Base-by-base conservation (phyloP, 352 stramenopile genomes). In the Pythium guiyangense region DNA sequence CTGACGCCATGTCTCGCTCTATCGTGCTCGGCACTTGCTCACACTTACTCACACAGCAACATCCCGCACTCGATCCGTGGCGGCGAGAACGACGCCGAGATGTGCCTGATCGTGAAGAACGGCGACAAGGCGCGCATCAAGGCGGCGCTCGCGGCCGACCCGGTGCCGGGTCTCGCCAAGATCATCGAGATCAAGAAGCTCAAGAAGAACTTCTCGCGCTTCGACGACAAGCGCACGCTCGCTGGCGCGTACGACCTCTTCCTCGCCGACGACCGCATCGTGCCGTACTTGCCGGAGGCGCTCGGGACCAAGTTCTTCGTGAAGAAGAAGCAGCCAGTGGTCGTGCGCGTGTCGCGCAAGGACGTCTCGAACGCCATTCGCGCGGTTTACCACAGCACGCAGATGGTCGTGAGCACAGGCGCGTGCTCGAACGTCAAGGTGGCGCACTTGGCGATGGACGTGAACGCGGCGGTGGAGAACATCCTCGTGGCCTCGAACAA, bases 401-500 rank as follows among this genome's bases (percentile, higher is more conserved):
- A 86, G 45, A 89, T 97, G 73, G 88, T 84, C 54, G 63, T 96
- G 15, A 86, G 70, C 59, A 70, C 74, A 18, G 93, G 91, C 26
- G 90, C 85, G 22, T 97, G 88, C 70, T 71, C 93, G 54, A 97
- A 94, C 60, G 77, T 98, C 44, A 92, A 89, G 70, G 85, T 91
- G 49, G 90, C 85, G 43, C 72, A 82, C 44, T 60, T 89, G 43
- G 72, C 74, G 49, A 74, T 91, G 74, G 62, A 54, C 20, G 60
- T 69, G 1, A 75, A 87, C 43, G 52, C 90, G 49, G 87, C 90
- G 39, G 82, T 91, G 48, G 79, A 87, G 29, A 92, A 94, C 59
- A 70, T 92, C 25, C 62, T 92, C 51, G 66, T 86, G 31, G 80
- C 69, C 46, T 88, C 83, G 69, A 84, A 90, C 67, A 78, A 77